phyloP scores from a whole-genome alignment of 495 filamentous ascomycete species.

The Cairneyella variabilis region DNA sequence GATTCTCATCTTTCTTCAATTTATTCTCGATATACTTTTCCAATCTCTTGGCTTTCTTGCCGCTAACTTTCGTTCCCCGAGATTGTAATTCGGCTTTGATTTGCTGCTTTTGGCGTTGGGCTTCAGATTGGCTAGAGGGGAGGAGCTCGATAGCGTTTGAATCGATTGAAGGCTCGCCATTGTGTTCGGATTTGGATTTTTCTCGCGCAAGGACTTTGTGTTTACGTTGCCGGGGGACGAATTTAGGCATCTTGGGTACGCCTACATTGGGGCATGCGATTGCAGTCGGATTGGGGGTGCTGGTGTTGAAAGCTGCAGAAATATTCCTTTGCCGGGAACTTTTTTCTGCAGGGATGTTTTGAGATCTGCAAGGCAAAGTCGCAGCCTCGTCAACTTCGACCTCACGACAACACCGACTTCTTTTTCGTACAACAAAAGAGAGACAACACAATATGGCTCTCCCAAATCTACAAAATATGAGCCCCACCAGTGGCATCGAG shows the following conservation, averaged over 20 bases:
- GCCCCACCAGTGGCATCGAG: conserved; percentile 8
- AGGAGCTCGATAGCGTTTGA: conserved; percentile 64
- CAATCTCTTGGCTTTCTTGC: conserved; percentile 90
- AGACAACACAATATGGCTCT: no score
- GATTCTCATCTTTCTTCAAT: conserved; percentile 89
- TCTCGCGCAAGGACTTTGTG: conserved; percentile 60
- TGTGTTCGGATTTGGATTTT: conserved; percentile 41
- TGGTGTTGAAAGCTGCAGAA: no score
- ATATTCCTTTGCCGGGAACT: neutral
- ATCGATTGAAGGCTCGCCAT: conserved; percentile 42
- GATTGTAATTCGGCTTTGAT: conserved; percentile 58
- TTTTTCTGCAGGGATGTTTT: conserved; percentile 1
- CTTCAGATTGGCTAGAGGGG: conserved; percentile 60
- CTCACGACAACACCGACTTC: no score
- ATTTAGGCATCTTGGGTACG: conserved; percentile 60
- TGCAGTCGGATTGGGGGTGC: no score
- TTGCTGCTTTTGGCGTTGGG: conserved; percentile 58
- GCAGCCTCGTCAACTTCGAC: conserved; percentile 1
- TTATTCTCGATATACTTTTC: conserved; percentile 99
- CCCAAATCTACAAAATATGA: conserved; percentile 5
- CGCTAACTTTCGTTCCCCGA: conserved; percentile 72
- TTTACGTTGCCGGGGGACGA: conserved; percentile 76
- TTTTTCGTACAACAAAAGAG: no score
- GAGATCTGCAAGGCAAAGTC: conserved; percentile 1
- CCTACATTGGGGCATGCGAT: neutral